Evolutionary conservation across 805 yeast species (phyloP).

Genomic region (baker's yeast (Saccharomyces cerevisiae)): DNA sequence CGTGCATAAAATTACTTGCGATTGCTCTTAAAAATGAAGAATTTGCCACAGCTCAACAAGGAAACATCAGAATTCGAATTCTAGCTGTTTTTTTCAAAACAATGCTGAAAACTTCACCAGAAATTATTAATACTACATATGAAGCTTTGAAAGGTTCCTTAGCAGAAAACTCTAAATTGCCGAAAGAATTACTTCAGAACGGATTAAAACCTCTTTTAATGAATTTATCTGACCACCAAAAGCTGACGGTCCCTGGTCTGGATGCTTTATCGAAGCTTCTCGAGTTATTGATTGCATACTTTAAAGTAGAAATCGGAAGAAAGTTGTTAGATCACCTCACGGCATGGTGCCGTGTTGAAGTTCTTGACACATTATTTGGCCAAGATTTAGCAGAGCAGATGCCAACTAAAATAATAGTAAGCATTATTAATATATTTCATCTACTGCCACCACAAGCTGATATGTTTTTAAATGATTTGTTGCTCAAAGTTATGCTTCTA

Average conservation of each 20-base stretch:
- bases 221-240: conserved; percentile 89
- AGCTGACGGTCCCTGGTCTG: conserved; percentile 78
- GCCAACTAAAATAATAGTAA: conserved; percentile 79
- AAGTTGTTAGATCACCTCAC: conserved; percentile 85
- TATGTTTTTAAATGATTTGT: conserved; percentile 81
- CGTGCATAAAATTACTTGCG: conserved; percentile 76
- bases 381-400: conserved; percentile 74
- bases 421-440: conserved; percentile 86
- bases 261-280: conserved; percentile 84
- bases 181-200: conserved; percentile 89
- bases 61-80: conserved; percentile 73
- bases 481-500: conserved; percentile 63
- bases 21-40: conserved; percentile 80
- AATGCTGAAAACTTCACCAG: conserved; percentile 72
- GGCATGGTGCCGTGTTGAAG: conserved; percentile 89
- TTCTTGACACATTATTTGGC: conserved; percentile 65
- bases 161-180: conserved; percentile 78
- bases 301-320: conserved; percentile 93
- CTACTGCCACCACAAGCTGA: conserved; percentile 86
- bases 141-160: conserved; percentile 76
- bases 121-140: conserved; percentile 89
- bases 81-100: conserved; percentile 93
- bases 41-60: conserved; percentile 64
- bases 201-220: conserved; percentile 92
- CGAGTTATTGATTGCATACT: conserved; percentile 81